phyloP scores from a whole-genome alignment of 257 asterid species.

The Nemophila menziesii region DNA sequence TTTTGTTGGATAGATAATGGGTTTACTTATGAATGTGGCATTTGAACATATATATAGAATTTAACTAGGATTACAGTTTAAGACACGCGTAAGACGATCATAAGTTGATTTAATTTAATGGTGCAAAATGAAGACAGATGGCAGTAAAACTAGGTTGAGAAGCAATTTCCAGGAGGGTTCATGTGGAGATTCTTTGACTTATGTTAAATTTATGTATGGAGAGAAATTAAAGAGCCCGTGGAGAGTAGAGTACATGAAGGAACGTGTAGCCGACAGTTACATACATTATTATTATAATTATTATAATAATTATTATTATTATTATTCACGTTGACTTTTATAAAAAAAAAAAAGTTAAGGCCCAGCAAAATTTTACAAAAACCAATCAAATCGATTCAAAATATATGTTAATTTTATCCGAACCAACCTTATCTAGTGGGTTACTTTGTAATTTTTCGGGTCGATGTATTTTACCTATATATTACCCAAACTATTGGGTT shows the following conservation, averaged over 20 bases:
- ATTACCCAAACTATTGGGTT: no score
- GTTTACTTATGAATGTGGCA: conserved; percentile 5
- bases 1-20: conserved; percentile 3
- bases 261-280: conserved; percentile 59
- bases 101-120: conserved; percentile 5
- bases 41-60: conserved; percentile 9
- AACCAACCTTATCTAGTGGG: no score
- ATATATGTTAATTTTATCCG: no score
- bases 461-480: no score
- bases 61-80: background rate
- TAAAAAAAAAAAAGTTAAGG: no score
- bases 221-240: conserved; percentile 11
- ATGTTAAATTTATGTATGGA: conserved; percentile 13
- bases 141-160: background rate
- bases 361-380: no score
- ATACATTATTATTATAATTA: no score
- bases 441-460: no score
- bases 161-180: conserved; percentile 19
- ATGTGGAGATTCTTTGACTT: conserved; percentile 1
- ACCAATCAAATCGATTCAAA: no score
- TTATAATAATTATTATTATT: no score
- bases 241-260: conserved; percentile 20
- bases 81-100: conserved; percentile 27
- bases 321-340: no score
- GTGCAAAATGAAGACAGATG: conserved; percentile 9